Evolutionary conservation across 176 grass and related monocot species (phyloP), one percentile per base, ranked within the genome.

Genomic region (Carex cristatella): DNA sequence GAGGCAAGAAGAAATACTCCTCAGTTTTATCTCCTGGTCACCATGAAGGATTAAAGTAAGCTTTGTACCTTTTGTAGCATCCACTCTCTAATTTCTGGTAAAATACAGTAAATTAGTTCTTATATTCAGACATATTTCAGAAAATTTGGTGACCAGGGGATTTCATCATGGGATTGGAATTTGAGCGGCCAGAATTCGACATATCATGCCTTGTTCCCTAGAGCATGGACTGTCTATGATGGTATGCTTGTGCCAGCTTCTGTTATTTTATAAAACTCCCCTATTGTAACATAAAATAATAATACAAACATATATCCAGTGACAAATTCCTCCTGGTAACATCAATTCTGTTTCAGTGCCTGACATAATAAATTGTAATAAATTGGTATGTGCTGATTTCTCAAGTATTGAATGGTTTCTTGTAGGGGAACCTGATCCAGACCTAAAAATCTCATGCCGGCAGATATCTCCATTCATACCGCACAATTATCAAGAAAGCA

Each of bases 401-500:
- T 44, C 30, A n/a, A 46, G 78, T 79, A 70, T 84, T 79, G 69
- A 0, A 35, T 84, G 88, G 86, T 66, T 55, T 92, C 65, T 59
- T 80, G 49, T 68, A 98, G 95, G 95, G 55, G 95, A 98, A 82
- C 95, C 95, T 79, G 95, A 98, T 87, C 92, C 95, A 31, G 95
- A 98, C 65, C 83, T 98, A 37, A 98, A 98, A 89, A 88, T 98
- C 63, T 98, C 95, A 69, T 98, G 95, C 67, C 90, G 95, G 42
- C 95, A 98, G 83, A 98, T 98, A 89, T 98, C 95, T 74, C 95
- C 95, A 84, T 98, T 98, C 91, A 94, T 98, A 82, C 95, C 95
- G 14, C 95, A 98, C 38, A 85, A 98, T 88, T 98, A 98, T 88
- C 72, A 89, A 75, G 95, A 98, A 58, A 98, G 95, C 91, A 98